Evolutionary conservation across 768 basidiomycete genomes (phyloP).

Genomic region (Auriscalpium orientale): DNA sequence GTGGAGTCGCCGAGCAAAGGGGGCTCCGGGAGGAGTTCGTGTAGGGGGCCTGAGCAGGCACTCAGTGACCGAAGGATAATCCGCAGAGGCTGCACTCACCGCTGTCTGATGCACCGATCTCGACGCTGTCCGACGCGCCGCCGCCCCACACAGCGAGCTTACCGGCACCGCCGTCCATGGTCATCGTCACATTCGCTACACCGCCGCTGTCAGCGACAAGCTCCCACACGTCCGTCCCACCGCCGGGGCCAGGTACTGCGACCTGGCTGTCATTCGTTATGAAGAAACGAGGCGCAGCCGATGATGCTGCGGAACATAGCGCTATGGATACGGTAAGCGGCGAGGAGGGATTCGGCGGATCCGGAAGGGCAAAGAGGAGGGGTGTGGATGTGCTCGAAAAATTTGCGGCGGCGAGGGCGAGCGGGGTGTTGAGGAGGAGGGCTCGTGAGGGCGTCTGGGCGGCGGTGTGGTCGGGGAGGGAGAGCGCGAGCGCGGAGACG

Average conservation of each 20-base stretch:
- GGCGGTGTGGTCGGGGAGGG: neutral
- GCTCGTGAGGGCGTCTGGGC: neutral
- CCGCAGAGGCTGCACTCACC: neutral
- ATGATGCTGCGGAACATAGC: neutral
- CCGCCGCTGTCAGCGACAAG: constrained; percentile 38
- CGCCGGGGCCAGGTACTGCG: constrained; percentile 29
- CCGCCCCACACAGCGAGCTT: constrained; percentile 37
- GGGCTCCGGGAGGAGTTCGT: constrained; percentile 31
- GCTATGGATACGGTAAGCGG: neutral
- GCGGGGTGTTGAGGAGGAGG: constrained; percentile 2
- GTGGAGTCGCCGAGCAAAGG: constrained; percentile 73
- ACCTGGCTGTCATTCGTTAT: constrained; percentile 42
- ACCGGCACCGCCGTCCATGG: constrained; percentile 37
- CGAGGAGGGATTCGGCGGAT: neutral
- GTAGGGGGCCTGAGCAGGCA: constrained; percentile 36
- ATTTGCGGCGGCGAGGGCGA: neutral
- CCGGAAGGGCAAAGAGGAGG: neutral
- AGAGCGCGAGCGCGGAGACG: neutral
- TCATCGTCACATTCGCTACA: constrained; percentile 43
- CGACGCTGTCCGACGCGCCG: constrained; percentile 37
- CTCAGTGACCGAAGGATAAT: neutral
- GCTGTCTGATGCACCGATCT: constrained; percentile 45
- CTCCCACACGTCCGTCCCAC: constrained; percentile 37
- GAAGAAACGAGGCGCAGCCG: constrained; percentile 29
- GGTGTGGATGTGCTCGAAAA: neutral